phyloP scores from a whole-genome alignment of 2,329 filamentous ascomycete species.

The Bisporella sp. region DNA sequence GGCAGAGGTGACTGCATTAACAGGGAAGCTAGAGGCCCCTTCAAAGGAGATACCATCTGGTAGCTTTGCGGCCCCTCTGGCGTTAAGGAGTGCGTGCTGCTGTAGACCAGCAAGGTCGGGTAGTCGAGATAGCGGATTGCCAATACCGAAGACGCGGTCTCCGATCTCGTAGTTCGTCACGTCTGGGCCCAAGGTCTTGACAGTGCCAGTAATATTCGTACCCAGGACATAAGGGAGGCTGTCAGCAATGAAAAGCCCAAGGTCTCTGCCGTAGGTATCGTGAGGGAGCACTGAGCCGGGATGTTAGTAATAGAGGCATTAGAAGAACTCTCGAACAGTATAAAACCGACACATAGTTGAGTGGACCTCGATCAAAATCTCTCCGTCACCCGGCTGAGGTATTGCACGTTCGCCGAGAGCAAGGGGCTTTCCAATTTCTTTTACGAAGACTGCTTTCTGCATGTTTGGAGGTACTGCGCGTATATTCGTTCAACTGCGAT shows the following conservation, averaged over 20 bases:
- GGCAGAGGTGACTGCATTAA: constrained; percentile 27
- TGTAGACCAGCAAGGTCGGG: constrained; percentile 24
- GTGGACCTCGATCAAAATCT: constrained; percentile 26
- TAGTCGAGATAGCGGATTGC: not conserved
- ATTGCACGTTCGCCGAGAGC: constrained; percentile 14
- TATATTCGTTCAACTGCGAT: too few species aligned
- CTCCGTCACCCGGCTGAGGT: constrained; percentile 20
- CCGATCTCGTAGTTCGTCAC: constrained; percentile 18
- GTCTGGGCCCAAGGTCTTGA: constrained; percentile 22
- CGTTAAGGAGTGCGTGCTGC: constrained; percentile 30
- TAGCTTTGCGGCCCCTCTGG: constrained; percentile 23
- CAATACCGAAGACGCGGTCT: constrained; percentile 20
- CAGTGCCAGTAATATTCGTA: constrained; percentile 29
- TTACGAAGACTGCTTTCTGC: constrained; percentile 3
- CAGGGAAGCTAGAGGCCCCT: constrained; percentile 30
- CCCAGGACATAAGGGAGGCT: constrained; percentile 27
- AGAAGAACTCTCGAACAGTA: too few species aligned
- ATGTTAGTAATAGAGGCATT: too few species aligned
- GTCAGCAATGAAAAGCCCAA: constrained; percentile 29
- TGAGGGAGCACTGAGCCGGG: constrained; percentile 1
- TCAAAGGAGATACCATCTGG: constrained; percentile 28
- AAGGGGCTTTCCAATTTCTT: constrained; percentile 18
- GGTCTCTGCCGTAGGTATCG: constrained; percentile 2
- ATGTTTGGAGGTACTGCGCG: too few species aligned
- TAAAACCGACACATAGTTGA: constrained; percentile 2